Conservation (phyloP, 2,329 filamentous ascomycete species). For the Cytospora leucostoma region DNA sequence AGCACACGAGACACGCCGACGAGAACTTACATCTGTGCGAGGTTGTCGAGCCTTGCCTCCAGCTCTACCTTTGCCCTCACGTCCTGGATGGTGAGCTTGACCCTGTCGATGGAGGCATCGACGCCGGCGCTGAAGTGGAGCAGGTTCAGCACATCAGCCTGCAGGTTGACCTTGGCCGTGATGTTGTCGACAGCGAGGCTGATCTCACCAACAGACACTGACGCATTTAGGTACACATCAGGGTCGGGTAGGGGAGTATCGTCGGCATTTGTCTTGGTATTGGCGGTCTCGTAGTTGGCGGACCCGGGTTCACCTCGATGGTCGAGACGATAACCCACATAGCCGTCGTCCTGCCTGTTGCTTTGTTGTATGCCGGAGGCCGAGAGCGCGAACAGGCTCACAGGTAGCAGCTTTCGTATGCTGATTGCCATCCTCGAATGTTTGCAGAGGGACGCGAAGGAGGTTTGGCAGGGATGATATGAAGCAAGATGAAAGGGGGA, state of each 20-base stretch:
- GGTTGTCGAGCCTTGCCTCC: constrained; percentile 60
- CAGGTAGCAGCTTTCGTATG: neutral
- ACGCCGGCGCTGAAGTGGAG: constrained; percentile 64
- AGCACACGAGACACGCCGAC: neutral
- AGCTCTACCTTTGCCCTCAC: constrained; percentile 60
- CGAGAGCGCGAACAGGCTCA: constrained; percentile 1
- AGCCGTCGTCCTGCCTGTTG: constrained; percentile 44
- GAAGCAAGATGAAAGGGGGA: neutral
- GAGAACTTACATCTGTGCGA: constrained; percentile 51
- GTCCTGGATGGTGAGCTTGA: constrained; percentile 58
- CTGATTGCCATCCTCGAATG: neutral
- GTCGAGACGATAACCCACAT: constrained; percentile 57
- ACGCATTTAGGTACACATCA: constrained; percentile 63
- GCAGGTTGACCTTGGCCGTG: constrained; percentile 61
- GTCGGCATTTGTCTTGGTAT: constrained; percentile 46
- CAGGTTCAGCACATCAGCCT: constrained; percentile 59
- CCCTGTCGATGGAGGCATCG: constrained; percentile 58
- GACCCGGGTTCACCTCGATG: constrained; percentile 53
- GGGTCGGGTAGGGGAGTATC: constrained; percentile 48
- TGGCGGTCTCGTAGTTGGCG: constrained; percentile 54
- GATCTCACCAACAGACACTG: constrained; percentile 59
- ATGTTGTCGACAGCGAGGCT: constrained; percentile 60
- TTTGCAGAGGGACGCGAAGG: constrained; percentile 1
- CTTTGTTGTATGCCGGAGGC: constrained; percentile 29
- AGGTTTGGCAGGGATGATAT: neutral